phyloP scores from a whole-genome alignment of 1,284 basidiomycete species.

The Ustilago xerochloae region DNA sequence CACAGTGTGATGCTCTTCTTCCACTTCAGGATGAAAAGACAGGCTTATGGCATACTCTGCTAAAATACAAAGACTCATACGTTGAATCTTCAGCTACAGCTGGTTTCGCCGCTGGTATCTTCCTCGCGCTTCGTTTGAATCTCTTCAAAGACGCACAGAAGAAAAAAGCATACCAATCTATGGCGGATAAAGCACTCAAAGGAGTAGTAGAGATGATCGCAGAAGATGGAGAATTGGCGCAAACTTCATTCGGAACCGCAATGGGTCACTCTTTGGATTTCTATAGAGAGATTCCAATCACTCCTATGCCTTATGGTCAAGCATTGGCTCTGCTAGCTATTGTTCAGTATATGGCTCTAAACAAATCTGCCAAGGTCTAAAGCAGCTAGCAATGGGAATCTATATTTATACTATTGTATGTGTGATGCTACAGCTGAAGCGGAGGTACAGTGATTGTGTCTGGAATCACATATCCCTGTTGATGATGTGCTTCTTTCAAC shows the following conservation, averaged over 20 bases:
- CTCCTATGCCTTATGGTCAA: conserved; percentile 77
- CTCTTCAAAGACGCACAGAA: conserved; percentile 69
- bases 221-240: conserved; percentile 72
- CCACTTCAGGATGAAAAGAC: conserved; percentile 72
- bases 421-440: conserved; percentile 12
- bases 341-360: conserved; percentile 59
- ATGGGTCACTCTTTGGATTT: conserved; percentile 76
- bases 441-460: conserved; percentile 12
- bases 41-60: conserved; percentile 76
- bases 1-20: conserved; percentile 74
- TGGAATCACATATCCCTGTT: conserved; percentile 22
- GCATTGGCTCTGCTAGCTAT: conserved; percentile 72
- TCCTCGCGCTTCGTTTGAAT: conserved; percentile 73
- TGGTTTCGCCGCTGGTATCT: conserved; percentile 76
- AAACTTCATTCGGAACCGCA: conserved; percentile 70
- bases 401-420: no score
- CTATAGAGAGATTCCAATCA: conserved; percentile 74
- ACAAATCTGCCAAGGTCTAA: not conserved
- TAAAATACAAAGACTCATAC: conserved; percentile 74
- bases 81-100: conserved; percentile 75
- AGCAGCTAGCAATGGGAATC: not conserved
- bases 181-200: conserved; percentile 72
- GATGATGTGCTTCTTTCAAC: conserved; percentile 28
- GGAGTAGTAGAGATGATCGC: conserved; percentile 74
- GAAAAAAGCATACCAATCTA: conserved; percentile 70